These are phyloP conservation scores for Eutypa lata DNA, from an alignment of 2,329 filamentous ascomycete species.

Conservation along the genomic window DNA sequence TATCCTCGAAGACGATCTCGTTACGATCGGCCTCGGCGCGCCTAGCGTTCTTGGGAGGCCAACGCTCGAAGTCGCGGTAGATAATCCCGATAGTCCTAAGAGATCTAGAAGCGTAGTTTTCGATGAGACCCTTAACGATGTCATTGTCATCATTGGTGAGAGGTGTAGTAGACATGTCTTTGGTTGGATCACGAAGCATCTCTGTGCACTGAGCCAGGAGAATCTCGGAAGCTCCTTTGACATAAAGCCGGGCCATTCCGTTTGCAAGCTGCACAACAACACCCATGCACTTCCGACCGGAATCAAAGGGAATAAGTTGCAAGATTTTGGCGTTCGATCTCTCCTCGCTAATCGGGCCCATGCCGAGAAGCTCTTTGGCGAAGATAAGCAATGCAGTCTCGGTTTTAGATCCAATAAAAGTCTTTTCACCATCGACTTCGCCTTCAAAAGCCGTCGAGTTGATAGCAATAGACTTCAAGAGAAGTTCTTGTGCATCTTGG, in stretches of 20 bases:
- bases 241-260: slow-evolving; percentile 53
- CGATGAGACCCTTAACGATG: slow-evolving; percentile 65
- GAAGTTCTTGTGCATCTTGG: slow-evolving; percentile 46
- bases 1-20: slow-evolving; percentile 62
- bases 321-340: slow-evolving; percentile 57
- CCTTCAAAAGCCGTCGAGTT: slow-evolving; percentile 77
- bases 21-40: slow-evolving; percentile 53
- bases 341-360: slow-evolving; percentile 63
- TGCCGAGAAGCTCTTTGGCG: slow-evolving; percentile 62
- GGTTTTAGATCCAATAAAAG: slow-evolving; percentile 75
- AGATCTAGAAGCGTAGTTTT: slow-evolving; percentile 74
- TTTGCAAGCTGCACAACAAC: slow-evolving; percentile 51
- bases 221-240: slow-evolving; percentile 66
- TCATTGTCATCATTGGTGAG: slow-evolving; percentile 53
- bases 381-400: slow-evolving; percentile 72
- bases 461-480: slow-evolving; percentile 58
- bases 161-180: slow-evolving; percentile 36
- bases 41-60: slow-evolving; percentile 69
- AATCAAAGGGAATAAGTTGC: slow-evolving; percentile 74
- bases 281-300: slow-evolving; percentile 70
- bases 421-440: slow-evolving; percentile 62
- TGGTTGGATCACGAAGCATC: slow-evolving; percentile 47
- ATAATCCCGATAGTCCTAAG: slow-evolving; percentile 81
- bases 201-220: slow-evolving; percentile 55
- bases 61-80: slow-evolving; percentile 79